Evolutionary conservation across 345 rosid species (phyloP), one percentile per base, ranked within the genome.

Genomic region (Dipteronia sinensis): DNA sequence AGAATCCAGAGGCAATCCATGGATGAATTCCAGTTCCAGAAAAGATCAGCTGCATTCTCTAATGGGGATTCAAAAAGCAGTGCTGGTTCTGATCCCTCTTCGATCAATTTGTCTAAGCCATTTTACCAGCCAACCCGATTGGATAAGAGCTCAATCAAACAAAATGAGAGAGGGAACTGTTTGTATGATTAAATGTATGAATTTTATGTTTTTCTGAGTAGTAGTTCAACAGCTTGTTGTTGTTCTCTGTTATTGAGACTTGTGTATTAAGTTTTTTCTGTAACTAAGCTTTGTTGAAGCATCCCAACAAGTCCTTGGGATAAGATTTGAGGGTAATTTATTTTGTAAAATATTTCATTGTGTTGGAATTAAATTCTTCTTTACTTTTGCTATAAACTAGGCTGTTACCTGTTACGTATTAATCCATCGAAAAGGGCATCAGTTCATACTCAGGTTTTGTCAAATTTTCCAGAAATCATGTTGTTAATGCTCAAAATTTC

Each of bases 11-110:
- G 97, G 77, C 98, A 90, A 68, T 92, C 97, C 53, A 94, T 92
- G 97, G 97, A 96, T 81, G 99, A 96, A 82, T 88, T 89, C 81
- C 97, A 91, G 89, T 92, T 94, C 80, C 81, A 87, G 55, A 84
- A 88, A 79, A 88, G 68, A 65, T 84, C 94, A 4, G 88, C 82
- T 2, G 85, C 74, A 19, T 83, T 88, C 79, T 82, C 79, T 40
- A 83, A 87, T 20, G 82, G 79, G 11, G 92, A 89, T 20, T 55
- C 85, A 49, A 85, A 83, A 80, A 79, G 72, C 65, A 80, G 82
- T 81, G 83, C 80, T 61, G 42, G 77, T 44, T 86, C 89, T 3
- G 87, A 90, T 46, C 86, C 92, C 73, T 77, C 72, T n/a, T 81
- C 80, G 51, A 73, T 81, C 76, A 83, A 78, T 70, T 76, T 87